These are phyloP conservation scores for Plantago elongata DNA, from an alignment of 257 asterid genomes.

Conservation along the genomic window DNA sequence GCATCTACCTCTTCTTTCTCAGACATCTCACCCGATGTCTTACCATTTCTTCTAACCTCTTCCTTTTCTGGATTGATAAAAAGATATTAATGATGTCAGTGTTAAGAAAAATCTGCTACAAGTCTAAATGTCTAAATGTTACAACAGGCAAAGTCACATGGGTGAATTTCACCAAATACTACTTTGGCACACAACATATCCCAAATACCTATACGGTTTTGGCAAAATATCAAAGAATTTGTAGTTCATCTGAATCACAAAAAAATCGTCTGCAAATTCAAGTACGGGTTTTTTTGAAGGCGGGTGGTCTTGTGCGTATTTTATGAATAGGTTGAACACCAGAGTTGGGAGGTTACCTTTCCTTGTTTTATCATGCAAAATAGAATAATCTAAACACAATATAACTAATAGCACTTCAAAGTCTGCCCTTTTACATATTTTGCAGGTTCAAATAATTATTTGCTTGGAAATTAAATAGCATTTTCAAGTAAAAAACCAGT, in stretches of 20 bases:
- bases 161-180: too few species aligned
- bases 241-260: too few species aligned
- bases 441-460: not conserved
- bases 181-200: too few species aligned
- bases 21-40: slow-evolving; percentile 36
- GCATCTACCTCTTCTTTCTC: slow-evolving; percentile 37
- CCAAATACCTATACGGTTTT: too few species aligned
- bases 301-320: too few species aligned
- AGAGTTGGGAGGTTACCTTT: too few species aligned
- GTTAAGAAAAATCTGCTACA: not conserved
- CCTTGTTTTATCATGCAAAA: not conserved
- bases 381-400: slow-evolving; percentile 3
- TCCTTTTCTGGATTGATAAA: slow-evolving; percentile 35
- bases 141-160: too few species aligned
- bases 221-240: too few species aligned
- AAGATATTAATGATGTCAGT: slow-evolving; percentile 15
- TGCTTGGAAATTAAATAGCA: not conserved
- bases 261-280: too few species aligned
- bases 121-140: too few species aligned
- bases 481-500: slow-evolving; percentile 1
- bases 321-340: too few species aligned
- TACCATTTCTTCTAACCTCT: slow-evolving; percentile 23
- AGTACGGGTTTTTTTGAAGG: too few species aligned
- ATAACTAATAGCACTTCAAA: not conserved
- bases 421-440: not conserved